phyloP scores from a whole-genome alignment of 1,139 yeast genomes.

The Blastobotrys persicus region DNA sequence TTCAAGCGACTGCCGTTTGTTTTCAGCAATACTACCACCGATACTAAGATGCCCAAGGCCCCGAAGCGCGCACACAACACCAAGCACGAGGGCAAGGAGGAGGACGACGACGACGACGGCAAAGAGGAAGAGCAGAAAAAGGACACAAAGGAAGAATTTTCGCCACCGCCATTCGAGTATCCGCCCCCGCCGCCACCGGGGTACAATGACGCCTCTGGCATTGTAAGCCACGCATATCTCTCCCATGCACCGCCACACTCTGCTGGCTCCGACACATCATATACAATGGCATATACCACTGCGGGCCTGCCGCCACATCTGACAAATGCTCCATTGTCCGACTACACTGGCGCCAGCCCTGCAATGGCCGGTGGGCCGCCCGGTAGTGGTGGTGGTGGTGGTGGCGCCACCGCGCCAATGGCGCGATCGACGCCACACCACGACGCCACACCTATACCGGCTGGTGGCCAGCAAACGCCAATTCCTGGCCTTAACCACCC shows the following conservation, averaged over 20 bases:
- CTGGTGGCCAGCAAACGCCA: slow-evolving; percentile 2
- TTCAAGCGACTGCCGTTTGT: background rate
- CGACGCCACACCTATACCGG: background rate
- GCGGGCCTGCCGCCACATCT: slow-evolving; percentile 9
- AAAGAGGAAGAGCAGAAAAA: background rate
- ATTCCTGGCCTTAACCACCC: background rate
- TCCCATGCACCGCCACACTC: slow-evolving; percentile 22
- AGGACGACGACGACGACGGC: slow-evolving; percentile 1
- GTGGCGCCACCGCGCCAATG: slow-evolving; percentile 5
- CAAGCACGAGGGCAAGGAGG: background rate
- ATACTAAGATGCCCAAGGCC: slow-evolving; percentile 10
- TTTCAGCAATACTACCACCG: background rate
- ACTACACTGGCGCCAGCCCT: background rate
- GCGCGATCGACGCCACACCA: background rate
- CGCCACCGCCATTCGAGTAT: slow-evolving; percentile 12
- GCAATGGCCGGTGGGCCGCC: slow-evolving; percentile 8
- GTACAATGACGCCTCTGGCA: slow-evolving; percentile 13
- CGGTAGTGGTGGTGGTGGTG: no score
- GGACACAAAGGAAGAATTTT: no score
- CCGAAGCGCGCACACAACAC: background rate
- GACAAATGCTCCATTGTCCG: slow-evolving; percentile 8
- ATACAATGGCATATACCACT: background rate
- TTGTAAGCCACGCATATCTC: slow-evolving; percentile 24
- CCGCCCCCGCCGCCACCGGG: slow-evolving; percentile 20
- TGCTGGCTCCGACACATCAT: slow-evolving; percentile 9